Evolutionary conservation across 2,329 filamentous ascomycete genomes (phyloP), one percentile per base, ranked within the genome.

Genomic region (Chaetoscypha palmicola): DNA sequence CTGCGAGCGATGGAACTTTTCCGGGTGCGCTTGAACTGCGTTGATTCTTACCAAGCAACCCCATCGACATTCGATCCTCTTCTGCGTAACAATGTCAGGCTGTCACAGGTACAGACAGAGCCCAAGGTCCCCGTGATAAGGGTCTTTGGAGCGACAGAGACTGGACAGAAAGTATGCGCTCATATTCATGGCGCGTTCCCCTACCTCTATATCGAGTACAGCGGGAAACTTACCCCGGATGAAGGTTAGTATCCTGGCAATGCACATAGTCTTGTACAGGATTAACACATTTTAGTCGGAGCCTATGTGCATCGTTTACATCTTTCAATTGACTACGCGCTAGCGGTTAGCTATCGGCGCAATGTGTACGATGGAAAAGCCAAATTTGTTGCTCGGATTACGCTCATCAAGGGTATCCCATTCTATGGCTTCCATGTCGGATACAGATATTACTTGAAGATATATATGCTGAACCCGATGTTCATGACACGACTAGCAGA

Each of bases 371-470:
- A 83, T 56, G 76, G 76, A 41, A 83, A 80, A 49, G 75, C 77
- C 32, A 73, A 66, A 58, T 96, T 85, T 61, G 89, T 97, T 28
- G 91, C 89, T 20, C 84, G 94, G 54, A 89, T 98, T 59, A 91
- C 86, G 5, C 71, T 96, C 4, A 84, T 94, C 51, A 97, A 98
- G 63, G 92, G 89, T 3, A 74, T 94, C 16, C 92, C 94, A 0
- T 98, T 96, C 67, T 98, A 94, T 62, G 94, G 92, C 14, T 97
- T 92, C 60, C 77, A 94, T 64, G 88, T 97, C 40, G 92, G 94
- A 43, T 94, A 94, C 64, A 81, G 77, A 33, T 86, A 85, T 64
- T 98, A 87, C 59, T 77, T 96, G 57, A 98, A 98, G 64, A 85
- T 98, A 45, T 97, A 98, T 62, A 76, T 97, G 67, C 76, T 94